Evolutionary conservation across 2,329 filamentous ascomycete genomes (phyloP).

Genomic region (Xylariaceae sp.): DNA sequence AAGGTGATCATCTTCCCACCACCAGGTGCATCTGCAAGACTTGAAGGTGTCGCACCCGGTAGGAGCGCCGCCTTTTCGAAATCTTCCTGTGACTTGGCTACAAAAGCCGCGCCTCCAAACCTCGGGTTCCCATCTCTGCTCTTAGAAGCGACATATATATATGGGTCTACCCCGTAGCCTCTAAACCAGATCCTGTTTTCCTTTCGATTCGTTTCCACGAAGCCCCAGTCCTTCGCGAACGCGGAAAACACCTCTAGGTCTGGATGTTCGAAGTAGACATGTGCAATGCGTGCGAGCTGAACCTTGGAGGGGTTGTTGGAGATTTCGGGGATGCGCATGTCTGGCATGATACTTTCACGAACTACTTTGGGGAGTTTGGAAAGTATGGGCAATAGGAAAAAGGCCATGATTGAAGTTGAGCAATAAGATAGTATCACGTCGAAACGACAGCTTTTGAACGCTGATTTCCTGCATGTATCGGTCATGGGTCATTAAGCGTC

Average conservation of each 20-base stretch:
- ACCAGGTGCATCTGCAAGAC: constrained; percentile 50
- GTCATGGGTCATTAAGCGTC: not conserved
- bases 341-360: constrained; percentile 26
- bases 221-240: constrained; percentile 42
- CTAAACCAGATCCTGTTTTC: constrained; percentile 52
- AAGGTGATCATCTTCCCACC: constrained; percentile 51
- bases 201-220: constrained; percentile 30
- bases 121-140: constrained; percentile 30
- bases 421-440: not conserved
- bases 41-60: constrained; percentile 47
- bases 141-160: constrained; percentile 52
- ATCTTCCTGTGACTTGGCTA: constrained; percentile 45
- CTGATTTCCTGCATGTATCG: not conserved
- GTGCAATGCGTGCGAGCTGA: constrained; percentile 29
- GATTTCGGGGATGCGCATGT: constrained; percentile 32
- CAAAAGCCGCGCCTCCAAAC: constrained; percentile 40
- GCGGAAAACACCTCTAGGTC: constrained; percentile 35
- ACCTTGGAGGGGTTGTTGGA: constrained; percentile 33
- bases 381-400: constrained; percentile 13
- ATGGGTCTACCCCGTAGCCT: constrained; percentile 58
- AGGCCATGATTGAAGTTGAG: constrained; percentile 9
- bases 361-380: constrained; percentile 16
- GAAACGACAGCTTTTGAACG: constrained; percentile 10
- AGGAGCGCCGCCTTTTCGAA: constrained; percentile 49
- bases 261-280: constrained; percentile 39